Base-by-base conservation (phyloP, 306 rosid genomes). In the Quercus rubra region DNA sequence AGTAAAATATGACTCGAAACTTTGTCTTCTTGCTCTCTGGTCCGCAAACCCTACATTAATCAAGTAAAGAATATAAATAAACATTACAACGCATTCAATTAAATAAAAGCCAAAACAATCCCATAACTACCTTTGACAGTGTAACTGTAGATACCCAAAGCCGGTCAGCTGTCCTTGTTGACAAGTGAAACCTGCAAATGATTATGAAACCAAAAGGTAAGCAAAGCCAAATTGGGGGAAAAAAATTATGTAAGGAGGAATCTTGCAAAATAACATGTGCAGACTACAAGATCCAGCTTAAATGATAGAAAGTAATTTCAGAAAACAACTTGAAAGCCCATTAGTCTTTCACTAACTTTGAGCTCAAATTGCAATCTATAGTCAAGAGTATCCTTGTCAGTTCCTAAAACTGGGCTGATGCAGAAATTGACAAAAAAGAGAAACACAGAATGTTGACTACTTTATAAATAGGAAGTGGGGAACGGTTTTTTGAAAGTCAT, bases 21-120 rank as follows among this genome's bases (percentile, higher is more conserved):
- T 82, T 70, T 77, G 58, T 92, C 99, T 81, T 94, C 97, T 85
- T 91, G 90, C 86, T 94, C 97, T 81, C 97, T 89, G 21, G 87
- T 92, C 19, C 92, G 97, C 75, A 87, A 81, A 68, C 95, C 97
- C 99, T 94, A 68, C 25, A 76, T 76, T 38, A 71, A 75, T 69
- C 71, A 35, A 87, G 66, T 61, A 83, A 71, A 31, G 67, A 56
- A 12, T 11, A 76, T 23, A 69, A 61, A 15, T 20, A 74, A 17
- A 30, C 30, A 59, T 41, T 31, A 59, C 25, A 35, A 33, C 64
- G 27, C 25, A 75, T 61, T 75, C 55, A 75, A 78, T 82, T 72
- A 74, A 68, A 78, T 69, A 74, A 58, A 77, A 62, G 74, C 49
- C 70, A 20, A 38, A 67, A 52, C 41, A 66, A 73, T 51, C 73